Evolutionary conservation across 2,329 filamentous ascomycete species (phyloP), one percentile per base, ranked within the genome.

Genomic region (Penicillium capsulatum): DNA sequence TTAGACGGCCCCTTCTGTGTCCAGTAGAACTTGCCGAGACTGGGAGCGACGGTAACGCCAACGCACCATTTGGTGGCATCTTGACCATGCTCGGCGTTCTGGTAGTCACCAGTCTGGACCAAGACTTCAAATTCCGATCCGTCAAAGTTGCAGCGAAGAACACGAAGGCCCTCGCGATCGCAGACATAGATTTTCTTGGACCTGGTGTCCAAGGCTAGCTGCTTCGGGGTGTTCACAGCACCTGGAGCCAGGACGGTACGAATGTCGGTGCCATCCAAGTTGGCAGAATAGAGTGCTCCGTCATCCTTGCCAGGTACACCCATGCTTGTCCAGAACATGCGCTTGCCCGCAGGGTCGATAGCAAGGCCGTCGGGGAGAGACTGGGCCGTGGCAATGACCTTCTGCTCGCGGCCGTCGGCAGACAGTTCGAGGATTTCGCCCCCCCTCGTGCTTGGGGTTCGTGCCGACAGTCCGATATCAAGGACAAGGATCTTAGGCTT

Each of bases 1-100:
- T 80, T 81, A 6, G 69, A 68, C 0, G 66, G 60, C 0, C 79
- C 79, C 50, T 81, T 81, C 38, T 81, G 77, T 0, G 73, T 76
- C 78, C 79, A 82, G 61, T 76, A 81, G 28, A 82, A 63, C 31
- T 70, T 68, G 3, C 69, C 67, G 1, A 58, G 56, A 0, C 51
- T 40, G 0, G 61, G 57, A 7, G 70, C 69, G 1, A 82, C 61
- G 0, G 72, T 59, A 29, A 82, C 69, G 2, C 79, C 78, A 7
- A 81, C 77, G 35, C 75, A 79, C 74, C 75, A 79, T 3, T 64
- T 32, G 2, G 24, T 57, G 31, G 47, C 53, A 43, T 59, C 45
- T 20, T 70, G 64, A 2, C 47, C 54, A 7, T 53, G 41, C 13
- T 55, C 38, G 10, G 50, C 28, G 11, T 49, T 30, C 22, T 40